phyloP scores from a whole-genome alignment of 352 stramenopile genomes.

The Thalassiosira hispida region DNA sequence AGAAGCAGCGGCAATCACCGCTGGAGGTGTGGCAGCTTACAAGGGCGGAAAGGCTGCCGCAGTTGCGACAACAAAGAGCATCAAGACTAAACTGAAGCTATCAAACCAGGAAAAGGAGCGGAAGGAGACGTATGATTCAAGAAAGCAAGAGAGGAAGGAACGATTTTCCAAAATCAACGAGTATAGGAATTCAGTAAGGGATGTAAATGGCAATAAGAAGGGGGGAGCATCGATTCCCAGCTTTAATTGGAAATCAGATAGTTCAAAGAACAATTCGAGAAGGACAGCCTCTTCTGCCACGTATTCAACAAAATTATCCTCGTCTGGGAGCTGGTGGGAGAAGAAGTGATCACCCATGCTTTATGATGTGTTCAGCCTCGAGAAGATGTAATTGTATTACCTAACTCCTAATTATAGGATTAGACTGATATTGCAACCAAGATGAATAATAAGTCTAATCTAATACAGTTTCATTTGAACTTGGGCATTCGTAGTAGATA shows the following conservation, averaged over 20 bases:
- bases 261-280: neutral
- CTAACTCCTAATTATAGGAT: too few relatives aligned
- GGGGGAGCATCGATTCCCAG: conserved; percentile 6
- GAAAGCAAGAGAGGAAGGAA: conserved; percentile 47
- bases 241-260: conserved; percentile 42
- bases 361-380: too few relatives aligned
- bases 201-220: conserved; percentile 12
- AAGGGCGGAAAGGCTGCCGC: conserved; percentile 43
- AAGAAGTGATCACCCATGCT: conserved; percentile 2
- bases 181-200: conserved; percentile 40
- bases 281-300: neutral
- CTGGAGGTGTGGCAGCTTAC: conserved; percentile 47
- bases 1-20: conserved; percentile 54
- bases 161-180: conserved; percentile 51
- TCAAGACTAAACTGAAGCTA: conserved; percentile 44
- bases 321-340: conserved; percentile 8
- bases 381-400: too few relatives aligned
- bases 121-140: conserved; percentile 30
- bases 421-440: too few relatives aligned
- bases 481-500: too few relatives aligned
- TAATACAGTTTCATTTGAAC: too few relatives aligned
- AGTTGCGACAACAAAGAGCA: conserved; percentile 29
- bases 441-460: too few relatives aligned
- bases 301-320: neutral
- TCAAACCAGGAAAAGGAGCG: conserved; percentile 34